These are phyloP conservation scores for Sphagnum contortum DNA, from an alignment of 225 moss, liverwort and hornwort genomes.

Conservation along the genomic window DNA sequence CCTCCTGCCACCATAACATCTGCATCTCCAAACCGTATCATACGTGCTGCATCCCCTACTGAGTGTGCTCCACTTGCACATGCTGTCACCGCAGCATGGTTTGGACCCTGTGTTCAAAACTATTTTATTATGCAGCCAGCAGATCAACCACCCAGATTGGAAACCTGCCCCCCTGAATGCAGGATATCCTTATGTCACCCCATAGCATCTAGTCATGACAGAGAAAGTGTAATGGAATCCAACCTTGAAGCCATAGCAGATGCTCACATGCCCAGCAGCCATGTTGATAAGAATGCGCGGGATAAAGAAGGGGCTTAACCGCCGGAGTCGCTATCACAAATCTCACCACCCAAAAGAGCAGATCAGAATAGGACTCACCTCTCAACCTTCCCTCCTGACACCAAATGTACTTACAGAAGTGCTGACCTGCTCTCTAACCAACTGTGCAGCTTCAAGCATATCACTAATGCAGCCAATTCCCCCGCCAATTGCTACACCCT, in stretches of 20 bases:
- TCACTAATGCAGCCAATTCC: constrained; percentile 94
- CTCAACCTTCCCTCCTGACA: constrained; percentile 4
- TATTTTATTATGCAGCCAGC: background rate
- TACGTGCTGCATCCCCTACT: constrained; percentile 85
- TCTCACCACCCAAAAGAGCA: background rate
- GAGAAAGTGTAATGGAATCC: background rate
- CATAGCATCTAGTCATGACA: background rate
- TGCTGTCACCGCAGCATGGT: constrained; percentile 97
- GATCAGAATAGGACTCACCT: background rate
- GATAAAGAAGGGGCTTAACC: constrained; percentile 86
- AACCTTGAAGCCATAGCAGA: constrained; percentile 92
- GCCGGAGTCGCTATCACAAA: constrained; percentile 45
- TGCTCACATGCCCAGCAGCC: constrained; percentile 98
- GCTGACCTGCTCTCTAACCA: constrained; percentile 58
- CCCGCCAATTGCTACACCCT: constrained; percentile 97
- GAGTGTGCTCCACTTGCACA: constrained; percentile 99
- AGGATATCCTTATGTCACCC: background rate
- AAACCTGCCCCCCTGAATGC: background rate
- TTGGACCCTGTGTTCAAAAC: constrained; percentile 61
- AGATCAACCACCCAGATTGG: background rate
- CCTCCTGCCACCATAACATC: constrained; percentile 99
- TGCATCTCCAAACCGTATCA: constrained; percentile 96
- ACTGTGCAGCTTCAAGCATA: constrained; percentile 70
- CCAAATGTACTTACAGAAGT: background rate
- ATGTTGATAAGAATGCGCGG: constrained; percentile 97